Percentiles rank a stretch among this genome's conserved stretches.
These are phyloP conservation scores for Septoria linicola DNA, from an alignment of 2,329 filamentous ascomycete genomes.

Conservation along the genomic window DNA sequence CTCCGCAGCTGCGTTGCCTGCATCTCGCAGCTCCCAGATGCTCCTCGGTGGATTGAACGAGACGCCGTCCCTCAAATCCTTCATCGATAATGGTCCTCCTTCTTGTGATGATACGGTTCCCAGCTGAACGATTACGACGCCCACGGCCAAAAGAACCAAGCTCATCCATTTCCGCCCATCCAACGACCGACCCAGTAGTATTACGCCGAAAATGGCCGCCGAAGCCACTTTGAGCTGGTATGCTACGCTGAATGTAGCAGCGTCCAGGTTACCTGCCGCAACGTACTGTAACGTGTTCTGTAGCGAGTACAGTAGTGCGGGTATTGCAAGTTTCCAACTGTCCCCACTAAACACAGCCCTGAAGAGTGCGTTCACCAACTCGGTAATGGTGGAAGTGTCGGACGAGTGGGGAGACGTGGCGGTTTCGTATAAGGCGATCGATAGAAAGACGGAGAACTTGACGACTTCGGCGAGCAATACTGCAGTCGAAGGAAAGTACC, in stretches of 20 bases:
- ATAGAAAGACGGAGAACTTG: slow-evolving; percentile 82
- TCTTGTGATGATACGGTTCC: slow-evolving; percentile 59
- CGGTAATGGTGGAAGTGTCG: slow-evolving; percentile 58
- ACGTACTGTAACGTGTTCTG: slow-evolving; percentile 95
- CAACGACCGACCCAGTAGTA: slow-evolving; percentile 70
- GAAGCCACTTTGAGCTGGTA: slow-evolving; percentile 94
- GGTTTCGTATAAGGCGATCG: slow-evolving; percentile 83
- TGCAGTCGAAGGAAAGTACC: slow-evolving; percentile 91
- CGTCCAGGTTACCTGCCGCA: slow-evolving; percentile 84
- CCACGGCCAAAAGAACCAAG: slow-evolving; percentile 73
- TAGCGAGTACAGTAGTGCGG: slow-evolving; percentile 82
- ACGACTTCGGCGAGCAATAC: slow-evolving; percentile 91
- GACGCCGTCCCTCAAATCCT: slow-evolving; percentile 61
- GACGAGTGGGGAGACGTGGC: slow-evolving; percentile 77
- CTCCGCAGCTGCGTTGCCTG: slow-evolving; percentile 52
- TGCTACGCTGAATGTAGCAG: slow-evolving; percentile 88
- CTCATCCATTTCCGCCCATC: slow-evolving; percentile 75
- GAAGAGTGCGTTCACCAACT: slow-evolving; percentile 73
- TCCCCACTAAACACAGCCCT: slow-evolving; percentile 82
- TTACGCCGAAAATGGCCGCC: slow-evolving; percentile 81
- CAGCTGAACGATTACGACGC: slow-evolving; percentile 82
- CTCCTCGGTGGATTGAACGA: slow-evolving; percentile 71
- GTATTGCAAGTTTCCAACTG: slow-evolving; percentile 91
- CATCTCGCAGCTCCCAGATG: slow-evolving; percentile 70
- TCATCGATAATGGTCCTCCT: slow-evolving; percentile 54